Conservation (phyloP, 805 yeast genomes). For the Candida schatavii region DNA sequence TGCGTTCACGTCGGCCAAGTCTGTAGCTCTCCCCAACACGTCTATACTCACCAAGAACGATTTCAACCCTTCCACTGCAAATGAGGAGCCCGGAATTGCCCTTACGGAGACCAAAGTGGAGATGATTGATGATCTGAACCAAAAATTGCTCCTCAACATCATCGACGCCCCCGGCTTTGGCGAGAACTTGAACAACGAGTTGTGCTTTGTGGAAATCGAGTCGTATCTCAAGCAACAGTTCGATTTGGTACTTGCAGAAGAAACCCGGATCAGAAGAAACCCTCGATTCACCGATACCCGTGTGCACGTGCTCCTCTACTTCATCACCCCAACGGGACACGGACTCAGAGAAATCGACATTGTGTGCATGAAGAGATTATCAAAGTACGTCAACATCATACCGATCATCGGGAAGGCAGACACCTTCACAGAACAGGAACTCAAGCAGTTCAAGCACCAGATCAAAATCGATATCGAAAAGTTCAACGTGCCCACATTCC, state of each 20-base stretch:
- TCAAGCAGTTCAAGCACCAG: constrained; percentile 56
- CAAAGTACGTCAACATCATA: constrained; percentile 73
- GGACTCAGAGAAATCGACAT: constrained; percentile 77
- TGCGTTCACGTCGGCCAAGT: constrained; percentile 55
- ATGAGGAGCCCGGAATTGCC: constrained; percentile 72
- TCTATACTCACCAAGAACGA: constrained; percentile 52
- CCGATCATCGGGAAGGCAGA: constrained; percentile 85
- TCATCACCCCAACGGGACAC: constrained; percentile 77
- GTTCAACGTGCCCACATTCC: constrained; percentile 71
- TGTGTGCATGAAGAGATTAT: constrained; percentile 63
- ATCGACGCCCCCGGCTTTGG: constrained; percentile 79
- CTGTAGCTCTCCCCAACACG: constrained; percentile 53
- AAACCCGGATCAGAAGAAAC: constrained; percentile 80
- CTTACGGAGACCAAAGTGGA: constrained; percentile 66
- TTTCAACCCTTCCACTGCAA: constrained; percentile 59
- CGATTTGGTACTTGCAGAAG: constrained; percentile 78
- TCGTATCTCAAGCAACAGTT: constrained; percentile 72
- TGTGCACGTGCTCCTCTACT: constrained; percentile 75
- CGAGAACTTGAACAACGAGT: constrained; percentile 65
- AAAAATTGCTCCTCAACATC: constrained; percentile 54
- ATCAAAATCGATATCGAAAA: constrained; percentile 62
- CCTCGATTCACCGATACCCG: constrained; percentile 78
- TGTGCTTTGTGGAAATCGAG: constrained; percentile 65
- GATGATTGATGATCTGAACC: constrained; percentile 56
- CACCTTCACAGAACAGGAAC: constrained; percentile 66